Conservation (phyloP, 495 filamentous ascomycete species). For the Trichoderma virens region DNA sequence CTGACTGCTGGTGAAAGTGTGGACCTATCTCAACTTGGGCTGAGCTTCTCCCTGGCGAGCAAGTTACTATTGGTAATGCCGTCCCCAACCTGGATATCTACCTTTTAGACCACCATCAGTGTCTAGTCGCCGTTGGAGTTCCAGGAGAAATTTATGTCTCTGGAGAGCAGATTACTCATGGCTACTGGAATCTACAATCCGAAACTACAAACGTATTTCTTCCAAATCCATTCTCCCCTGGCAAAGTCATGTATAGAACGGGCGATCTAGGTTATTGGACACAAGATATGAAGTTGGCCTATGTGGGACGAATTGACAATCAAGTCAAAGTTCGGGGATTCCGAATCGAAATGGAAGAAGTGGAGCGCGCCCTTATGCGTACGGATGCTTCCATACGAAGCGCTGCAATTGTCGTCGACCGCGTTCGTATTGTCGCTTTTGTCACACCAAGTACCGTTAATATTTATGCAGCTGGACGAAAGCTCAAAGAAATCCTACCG, state of each 20-base stretch:
- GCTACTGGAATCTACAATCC: constrained; percentile 16
- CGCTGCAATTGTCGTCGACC: constrained; percentile 13
- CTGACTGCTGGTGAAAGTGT: constrained; percentile 3
- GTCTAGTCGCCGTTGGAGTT: constrained; percentile 16
- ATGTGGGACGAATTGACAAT: constrained; percentile 20
- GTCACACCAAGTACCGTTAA: constrained; percentile 18
- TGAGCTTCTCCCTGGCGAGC: constrained; percentile 10
- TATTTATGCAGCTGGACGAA: constrained; percentile 4
- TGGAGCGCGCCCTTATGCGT: constrained; percentile 15
- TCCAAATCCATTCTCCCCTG: constrained; percentile 16
- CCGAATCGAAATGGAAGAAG: constrained; percentile 22
- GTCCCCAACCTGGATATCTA: constrained; percentile 20
- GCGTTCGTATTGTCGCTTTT: constrained; percentile 12
- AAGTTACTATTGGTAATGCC: constrained; percentile 21
- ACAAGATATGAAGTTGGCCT: constrained; percentile 17
- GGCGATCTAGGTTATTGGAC: constrained; percentile 24
- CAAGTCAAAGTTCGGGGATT: constrained; percentile 26
- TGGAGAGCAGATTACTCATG: constrained; percentile 20
- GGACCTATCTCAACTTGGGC: not conserved
- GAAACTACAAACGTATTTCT: constrained; percentile 11
- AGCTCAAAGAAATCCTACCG: constrained; percentile 14
- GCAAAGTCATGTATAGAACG: constrained; percentile 22
- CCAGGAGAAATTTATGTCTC: constrained; percentile 23
- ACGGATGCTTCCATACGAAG: constrained; percentile 11
- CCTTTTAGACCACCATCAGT: constrained; percentile 17